Evolutionary conservation across 1,139 yeast species (phyloP).

Genomic region (Trichomonascaceae sp.): DNA sequence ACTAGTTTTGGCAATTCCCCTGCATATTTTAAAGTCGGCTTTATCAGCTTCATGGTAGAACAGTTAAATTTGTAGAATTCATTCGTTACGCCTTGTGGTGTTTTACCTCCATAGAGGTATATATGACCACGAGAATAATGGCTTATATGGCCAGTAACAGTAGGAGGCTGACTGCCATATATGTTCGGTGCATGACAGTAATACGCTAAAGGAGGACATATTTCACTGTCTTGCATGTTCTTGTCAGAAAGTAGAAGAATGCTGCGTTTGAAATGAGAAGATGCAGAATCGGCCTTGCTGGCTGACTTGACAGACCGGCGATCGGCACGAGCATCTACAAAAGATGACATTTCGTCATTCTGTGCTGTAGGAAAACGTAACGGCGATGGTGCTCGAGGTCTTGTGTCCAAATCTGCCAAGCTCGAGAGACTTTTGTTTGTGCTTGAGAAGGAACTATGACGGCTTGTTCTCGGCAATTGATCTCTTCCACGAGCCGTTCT

Average conservation of each 20-base stretch:
- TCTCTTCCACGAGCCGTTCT: not conserved
- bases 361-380: not conserved
- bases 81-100: slow-evolving; percentile 17
- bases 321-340: not conserved
- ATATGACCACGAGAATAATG: slow-evolving; percentile 16
- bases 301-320: not conserved
- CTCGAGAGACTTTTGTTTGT: not conserved
- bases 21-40: slow-evolving; percentile 10
- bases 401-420: not conserved
- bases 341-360: not conserved
- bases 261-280: slow-evolving; percentile 1
- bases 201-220: slow-evolving; percentile 7
- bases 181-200: slow-evolving; percentile 22
- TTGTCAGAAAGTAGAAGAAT: not conserved
- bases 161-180: slow-evolving; percentile 25
- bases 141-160: slow-evolving; percentile 20
- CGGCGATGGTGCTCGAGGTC: not conserved
- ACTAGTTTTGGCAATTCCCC: slow-evolving; percentile 18
- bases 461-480: not conserved
- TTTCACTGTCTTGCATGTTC: not conserved
- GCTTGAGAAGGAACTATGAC: not conserved
- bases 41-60: slow-evolving; percentile 16
- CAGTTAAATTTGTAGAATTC: slow-evolving; percentile 21
- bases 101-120: slow-evolving; percentile 23
- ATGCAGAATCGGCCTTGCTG: not conserved